These are phyloP conservation scores for Phytophthora crassamura DNA, from an alignment of 352 stramenopile genomes.

Conservation along the genomic window DNA sequence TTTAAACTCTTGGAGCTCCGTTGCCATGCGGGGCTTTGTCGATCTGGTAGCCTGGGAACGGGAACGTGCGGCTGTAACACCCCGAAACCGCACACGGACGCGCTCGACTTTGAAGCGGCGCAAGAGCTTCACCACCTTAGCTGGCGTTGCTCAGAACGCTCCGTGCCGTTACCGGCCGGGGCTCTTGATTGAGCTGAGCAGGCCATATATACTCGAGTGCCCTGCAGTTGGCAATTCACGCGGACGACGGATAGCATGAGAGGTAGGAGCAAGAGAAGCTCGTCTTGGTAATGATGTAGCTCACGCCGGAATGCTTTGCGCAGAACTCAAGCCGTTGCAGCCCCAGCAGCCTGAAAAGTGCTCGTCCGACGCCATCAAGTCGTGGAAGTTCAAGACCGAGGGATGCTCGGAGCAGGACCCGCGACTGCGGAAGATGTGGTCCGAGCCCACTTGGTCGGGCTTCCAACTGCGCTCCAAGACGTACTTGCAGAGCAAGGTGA, in stretches of 20 bases:
- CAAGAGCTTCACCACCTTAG: slow-evolving; percentile 19
- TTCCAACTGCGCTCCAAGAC: slow-evolving; percentile 82
- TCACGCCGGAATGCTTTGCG: background rate
- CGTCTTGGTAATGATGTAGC: background rate
- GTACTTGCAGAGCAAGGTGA: slow-evolving; percentile 73
- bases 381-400: slow-evolving; percentile 54
- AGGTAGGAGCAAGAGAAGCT: slow-evolving; percentile 3
- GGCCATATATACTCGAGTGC: slow-evolving; percentile 1
- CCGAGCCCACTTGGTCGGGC: slow-evolving; percentile 58
- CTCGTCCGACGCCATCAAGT: slow-evolving; percentile 47
- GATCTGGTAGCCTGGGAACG: slow-evolving; percentile 19
- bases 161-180: background rate
- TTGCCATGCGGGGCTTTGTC: slow-evolving; percentile 15
- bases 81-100: background rate
- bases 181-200: background rate
- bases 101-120: slow-evolving; percentile 9
- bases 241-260: slow-evolving; percentile 16
- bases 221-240: slow-evolving; percentile 24
- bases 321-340: slow-evolving; percentile 33
- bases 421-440: slow-evolving; percentile 75
- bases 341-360: slow-evolving; percentile 36
- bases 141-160: slow-evolving; percentile 5
- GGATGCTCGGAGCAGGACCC: slow-evolving; percentile 50
- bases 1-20: background rate
- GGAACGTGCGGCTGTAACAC: slow-evolving; percentile 31